Evolutionary conservation across 805 yeast species (phyloP), one percentile per base, ranked within the genome.

Genomic region (Teunomyces funiuensis): DNA sequence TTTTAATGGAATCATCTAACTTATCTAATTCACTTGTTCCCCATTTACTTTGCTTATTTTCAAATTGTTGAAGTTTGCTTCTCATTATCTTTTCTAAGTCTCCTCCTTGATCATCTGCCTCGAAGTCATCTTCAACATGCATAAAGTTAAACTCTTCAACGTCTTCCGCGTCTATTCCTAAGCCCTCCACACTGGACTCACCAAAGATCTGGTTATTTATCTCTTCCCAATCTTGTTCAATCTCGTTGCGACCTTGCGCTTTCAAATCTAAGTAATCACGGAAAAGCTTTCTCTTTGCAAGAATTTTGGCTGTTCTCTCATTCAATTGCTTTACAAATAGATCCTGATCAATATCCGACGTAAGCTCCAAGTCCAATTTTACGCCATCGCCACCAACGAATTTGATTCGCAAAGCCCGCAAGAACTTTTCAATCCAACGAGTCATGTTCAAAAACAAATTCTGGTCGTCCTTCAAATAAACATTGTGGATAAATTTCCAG

Each of bases 401-500:
- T 42, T 90, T 87, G 39, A 71, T 68, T 42, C 86, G 75, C 38
- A 90, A 64, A 46, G 87, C 79, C 9, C 69, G 65, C 19, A 89
- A 66, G 39, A 88, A 79, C 14, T 71, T 66, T 44, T 85, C 80
- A 33, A 88, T 70, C 97, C 97, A 91, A 5, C 61, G 61, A 33
- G 88, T 73, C 39, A 93, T 65, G 3, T 81, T 80, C 38, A 82
- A 79, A 63, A 91, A 91, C 4, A 91, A 65, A 4, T 81, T 77
- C 23, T 77, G 77, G 27, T 79, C 70, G 55, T 91, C 98, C 48
- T 85, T 80, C n/a, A 73, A 46, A 60, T 90, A 89, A n/a, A 89
- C 77, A 40, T 85, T 82, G 55, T 88, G 91, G 43, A 91, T 72
- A 55, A 91, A 93, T 40, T 68, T 68, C 69, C 87, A 87, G 36